Conservation (phyloP, 1,284 basidiomycete species). For the Agaricales sp. region DNA sequence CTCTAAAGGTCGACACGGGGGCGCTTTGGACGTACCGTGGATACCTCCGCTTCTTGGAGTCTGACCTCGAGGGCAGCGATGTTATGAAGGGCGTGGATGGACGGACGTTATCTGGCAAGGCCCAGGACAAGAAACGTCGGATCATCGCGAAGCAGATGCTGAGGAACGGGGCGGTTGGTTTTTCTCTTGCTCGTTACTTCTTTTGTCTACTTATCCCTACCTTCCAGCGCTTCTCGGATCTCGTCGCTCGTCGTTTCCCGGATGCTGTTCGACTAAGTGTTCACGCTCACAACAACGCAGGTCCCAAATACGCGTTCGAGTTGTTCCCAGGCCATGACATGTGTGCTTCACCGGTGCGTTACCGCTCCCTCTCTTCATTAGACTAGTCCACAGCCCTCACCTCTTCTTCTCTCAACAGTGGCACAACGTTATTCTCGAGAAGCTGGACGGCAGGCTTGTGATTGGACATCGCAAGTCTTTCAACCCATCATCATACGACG, state of each 20-base stretch:
- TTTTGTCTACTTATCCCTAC: background rate
- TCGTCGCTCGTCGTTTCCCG: background rate
- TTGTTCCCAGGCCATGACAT: conserved; percentile 1
- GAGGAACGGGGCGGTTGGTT: background rate
- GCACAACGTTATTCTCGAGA: conserved; percentile 1
- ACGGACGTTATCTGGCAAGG: background rate
- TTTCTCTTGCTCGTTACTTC: background rate
- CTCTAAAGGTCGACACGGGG: background rate
- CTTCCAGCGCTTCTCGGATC: background rate
- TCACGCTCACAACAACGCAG: background rate
- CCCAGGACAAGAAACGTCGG: background rate
- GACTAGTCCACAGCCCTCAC: background rate
- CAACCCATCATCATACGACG: background rate
- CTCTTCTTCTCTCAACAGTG: conserved; percentile 1
- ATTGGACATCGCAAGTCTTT: background rate
- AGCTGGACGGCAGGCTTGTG: background rate
- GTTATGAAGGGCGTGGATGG: background rate
- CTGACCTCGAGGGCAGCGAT: background rate
- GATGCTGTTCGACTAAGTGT: background rate
- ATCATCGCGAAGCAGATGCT: conserved; percentile 1
- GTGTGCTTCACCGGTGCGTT: background rate
- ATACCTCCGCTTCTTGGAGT: conserved; percentile 1
- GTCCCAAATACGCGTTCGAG: conserved; percentile 1
- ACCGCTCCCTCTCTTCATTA: background rate
- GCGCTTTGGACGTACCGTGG: conserved; percentile 1